Evolutionary conservation across 2,329 filamentous ascomycete genomes (phyloP), one percentile per base, ranked within the genome.

Genomic region (Fusarium sp.): DNA sequence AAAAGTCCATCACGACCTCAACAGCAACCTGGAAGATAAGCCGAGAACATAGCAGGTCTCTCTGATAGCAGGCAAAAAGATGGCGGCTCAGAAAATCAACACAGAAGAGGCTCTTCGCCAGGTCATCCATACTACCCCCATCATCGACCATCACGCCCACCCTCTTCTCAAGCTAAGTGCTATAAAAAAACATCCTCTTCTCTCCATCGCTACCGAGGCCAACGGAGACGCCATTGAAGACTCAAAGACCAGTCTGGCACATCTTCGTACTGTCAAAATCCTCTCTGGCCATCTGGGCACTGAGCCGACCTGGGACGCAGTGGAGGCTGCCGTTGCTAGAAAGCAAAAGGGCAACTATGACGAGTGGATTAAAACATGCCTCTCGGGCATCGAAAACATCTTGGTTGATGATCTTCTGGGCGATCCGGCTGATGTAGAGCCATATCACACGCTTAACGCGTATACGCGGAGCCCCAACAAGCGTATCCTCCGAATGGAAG

Each of bases 321-420:
- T 87, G 10, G 78, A 79, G 67, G 81, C 77, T 38, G 83, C 71
- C 42, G 77, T 86, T 53, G 74, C 79, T 56, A 76, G 77, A 53
- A 78, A 77, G 58, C 82, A 81, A 20, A 71, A 75, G 14, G 74
- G 77, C 3, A 80, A 85, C 59, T 84, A 86, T 55, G 80, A 87
- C 7, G 83, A 77, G 4, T 88, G 93, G 82, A 82, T 87, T 12
- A 82, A 80, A 43, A 83, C 82, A 64, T 96, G 92, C 70, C 83
- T 96, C 6, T 78, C 86, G 14, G 92, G 92, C 2, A 91, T 92
- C 26, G 88, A 94, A 75, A 87, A 86, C 2, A 82, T 95, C 12
- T 82, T 96, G 2, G 84, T 96, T n/a, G 93, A 96, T 69, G 92
- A 96, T 77, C 90, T 92, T 0, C 79, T 95, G 9, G 84, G 86